Conservation (phyloP, 805 yeast genomes). For the Wickerhamiella azymoides region DNA sequence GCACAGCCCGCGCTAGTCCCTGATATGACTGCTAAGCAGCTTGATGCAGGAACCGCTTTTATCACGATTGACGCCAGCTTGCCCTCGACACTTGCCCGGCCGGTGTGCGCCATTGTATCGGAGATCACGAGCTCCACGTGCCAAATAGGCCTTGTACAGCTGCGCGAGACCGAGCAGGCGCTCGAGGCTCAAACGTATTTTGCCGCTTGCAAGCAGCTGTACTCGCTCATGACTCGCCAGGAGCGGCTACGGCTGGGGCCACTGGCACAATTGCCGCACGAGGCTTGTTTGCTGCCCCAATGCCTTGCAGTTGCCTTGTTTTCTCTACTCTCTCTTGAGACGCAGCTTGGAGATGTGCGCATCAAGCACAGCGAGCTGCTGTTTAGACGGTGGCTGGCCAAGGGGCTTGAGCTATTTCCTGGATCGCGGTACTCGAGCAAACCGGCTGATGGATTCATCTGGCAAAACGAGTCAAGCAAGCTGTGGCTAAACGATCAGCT, state of each 20-base stretch:
- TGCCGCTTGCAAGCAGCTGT: constrained; percentile 4
- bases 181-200: constrained; percentile 3
- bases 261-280: background rate
- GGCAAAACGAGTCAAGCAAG: background rate
- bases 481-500: constrained; percentile 2
- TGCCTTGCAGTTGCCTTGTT: background rate
- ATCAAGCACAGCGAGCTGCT: background rate
- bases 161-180: constrained; percentile 3
- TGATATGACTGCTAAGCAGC: no score
- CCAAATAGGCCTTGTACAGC: background rate
- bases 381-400: background rate
- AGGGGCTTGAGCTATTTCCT: background rate
- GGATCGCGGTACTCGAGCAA: background rate
- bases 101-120: background rate
- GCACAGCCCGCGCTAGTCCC: no score
- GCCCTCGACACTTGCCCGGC: background rate
- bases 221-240: background rate
- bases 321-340: background rate
- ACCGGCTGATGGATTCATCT: background rate
- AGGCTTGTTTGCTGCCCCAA: background rate
- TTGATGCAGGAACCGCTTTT: no score
- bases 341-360: background rate
- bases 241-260: background rate
- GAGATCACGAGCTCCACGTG: background rate
- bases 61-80: background rate